phyloP scores from a whole-genome alignment of 2,329 filamentous ascomycete species.

The Diplodia corticola region DNA sequence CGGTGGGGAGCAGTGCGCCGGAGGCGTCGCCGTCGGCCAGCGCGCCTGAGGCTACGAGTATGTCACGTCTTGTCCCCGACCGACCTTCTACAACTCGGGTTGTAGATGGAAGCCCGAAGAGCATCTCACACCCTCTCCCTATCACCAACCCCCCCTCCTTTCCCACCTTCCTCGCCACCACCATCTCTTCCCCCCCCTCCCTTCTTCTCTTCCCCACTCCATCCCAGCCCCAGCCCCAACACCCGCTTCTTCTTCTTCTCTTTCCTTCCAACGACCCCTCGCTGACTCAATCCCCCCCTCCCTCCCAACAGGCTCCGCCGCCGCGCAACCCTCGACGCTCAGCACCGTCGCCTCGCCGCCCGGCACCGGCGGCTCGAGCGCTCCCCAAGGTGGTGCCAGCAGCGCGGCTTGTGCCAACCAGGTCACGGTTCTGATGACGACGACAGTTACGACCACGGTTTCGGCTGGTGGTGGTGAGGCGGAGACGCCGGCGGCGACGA shows the following conservation, averaged over 20 bases:
- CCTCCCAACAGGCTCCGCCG: background rate
- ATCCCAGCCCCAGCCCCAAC: background rate
- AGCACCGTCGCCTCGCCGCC: background rate
- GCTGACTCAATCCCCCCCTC: background rate
- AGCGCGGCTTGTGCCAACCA: background rate
- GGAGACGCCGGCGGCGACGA: background rate
- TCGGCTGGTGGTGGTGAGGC: background rate
- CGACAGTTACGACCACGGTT: background rate
- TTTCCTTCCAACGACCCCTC: too few species aligned
- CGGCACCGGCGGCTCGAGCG: background rate
- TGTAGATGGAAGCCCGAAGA: too few species aligned
- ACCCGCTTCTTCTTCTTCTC: too few species aligned
- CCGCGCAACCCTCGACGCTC: background rate
- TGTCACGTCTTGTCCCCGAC: too few species aligned
- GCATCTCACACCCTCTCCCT: too few species aligned
- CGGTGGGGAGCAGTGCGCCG: too few species aligned
- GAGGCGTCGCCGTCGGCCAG: background rate
- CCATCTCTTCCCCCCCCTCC: background rate
- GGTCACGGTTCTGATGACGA: constrained; percentile 13
- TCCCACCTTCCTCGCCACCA: background rate
- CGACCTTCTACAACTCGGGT: too few species aligned
- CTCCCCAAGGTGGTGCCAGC: background rate
- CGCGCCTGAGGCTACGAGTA: background rate
- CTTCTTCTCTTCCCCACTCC: background rate
- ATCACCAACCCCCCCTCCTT: background rate